phyloP scores from a whole-genome alignment of 2,329 filamentous ascomycete genomes.

The Phaeosphaeria sp. region DNA sequence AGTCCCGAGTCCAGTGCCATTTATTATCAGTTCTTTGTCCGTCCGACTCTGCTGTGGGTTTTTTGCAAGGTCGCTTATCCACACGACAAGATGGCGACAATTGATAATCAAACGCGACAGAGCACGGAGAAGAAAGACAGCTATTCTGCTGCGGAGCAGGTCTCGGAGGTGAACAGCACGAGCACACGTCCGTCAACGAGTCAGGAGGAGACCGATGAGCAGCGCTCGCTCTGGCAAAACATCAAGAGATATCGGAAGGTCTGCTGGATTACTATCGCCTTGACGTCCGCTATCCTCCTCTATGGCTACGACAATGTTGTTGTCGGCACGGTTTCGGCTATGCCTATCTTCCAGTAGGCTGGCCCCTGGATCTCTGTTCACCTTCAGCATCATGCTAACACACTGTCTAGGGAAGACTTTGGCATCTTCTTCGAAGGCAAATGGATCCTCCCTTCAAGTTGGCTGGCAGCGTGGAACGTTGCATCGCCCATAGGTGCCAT shows the following conservation, averaged over 20 bases:
- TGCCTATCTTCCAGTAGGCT: conserved; percentile 38
- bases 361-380: not conserved
- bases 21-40: conserved; percentile 1
- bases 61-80: not conserved
- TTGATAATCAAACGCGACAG: conserved; percentile 9
- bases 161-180: conserved; percentile 17
- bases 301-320: conserved; percentile 42
- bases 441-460: conserved; percentile 38
- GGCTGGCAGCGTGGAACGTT: conserved; percentile 40
- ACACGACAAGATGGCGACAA: conserved; percentile 13
- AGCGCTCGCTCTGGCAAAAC: conserved; percentile 36
- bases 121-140: conserved; percentile 9
- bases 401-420: conserved; percentile 28
- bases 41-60: not conserved
- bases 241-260: conserved; percentile 41
- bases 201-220: conserved; percentile 22
- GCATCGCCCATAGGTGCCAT: conserved; percentile 35
- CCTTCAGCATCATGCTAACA: conserved; percentile 1
- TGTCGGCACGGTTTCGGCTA: conserved; percentile 37
- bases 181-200: conserved; percentile 1
- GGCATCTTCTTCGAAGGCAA: conserved; percentile 27
- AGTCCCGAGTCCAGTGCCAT: not conserved
- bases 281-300: conserved; percentile 37
- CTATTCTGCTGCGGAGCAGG: conserved; percentile 12
- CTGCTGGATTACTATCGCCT: conserved; percentile 26